These are phyloP conservation scores for Aspergillus caelatus DNA, from an alignment of 2,329 filamentous ascomycete genomes.

Conservation along the genomic window DNA sequence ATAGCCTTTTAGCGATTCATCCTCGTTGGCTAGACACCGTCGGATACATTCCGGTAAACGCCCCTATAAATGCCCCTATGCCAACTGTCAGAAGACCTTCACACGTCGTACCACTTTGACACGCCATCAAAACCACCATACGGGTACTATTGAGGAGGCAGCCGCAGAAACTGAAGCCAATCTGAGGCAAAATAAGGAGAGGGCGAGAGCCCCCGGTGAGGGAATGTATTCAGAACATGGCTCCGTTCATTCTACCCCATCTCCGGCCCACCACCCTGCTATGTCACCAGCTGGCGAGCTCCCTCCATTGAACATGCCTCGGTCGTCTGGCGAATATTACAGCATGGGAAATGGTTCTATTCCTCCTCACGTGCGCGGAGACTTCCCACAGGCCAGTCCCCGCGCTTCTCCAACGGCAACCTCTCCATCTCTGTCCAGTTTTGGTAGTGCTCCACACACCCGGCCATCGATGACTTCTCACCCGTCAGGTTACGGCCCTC, in stretches of 20 bases:
- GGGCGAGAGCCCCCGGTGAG: slow-evolving; percentile 39
- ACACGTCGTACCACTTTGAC: slow-evolving; percentile 93
- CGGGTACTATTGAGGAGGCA: slow-evolving; percentile 91
- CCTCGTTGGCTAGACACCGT: slow-evolving; percentile 87
- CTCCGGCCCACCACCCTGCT: slow-evolving; percentile 78
- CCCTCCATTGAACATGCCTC: slow-evolving; percentile 69
- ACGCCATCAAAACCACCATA: slow-evolving; percentile 93
- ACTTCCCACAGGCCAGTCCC: slow-evolving; percentile 72
- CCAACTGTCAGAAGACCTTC: slow-evolving; percentile 98
- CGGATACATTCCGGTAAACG: slow-evolving; percentile 94
- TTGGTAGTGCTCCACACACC: slow-evolving; percentile 52
- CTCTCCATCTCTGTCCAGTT: slow-evolving; percentile 66
- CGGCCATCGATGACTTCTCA: slow-evolving; percentile 77
- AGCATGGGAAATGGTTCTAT: slow-evolving; percentile 73
- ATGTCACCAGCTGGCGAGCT: slow-evolving; percentile 79
- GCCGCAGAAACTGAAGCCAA: slow-evolving; percentile 86
- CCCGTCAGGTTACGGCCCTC: slow-evolving; percentile 78
- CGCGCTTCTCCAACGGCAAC: slow-evolving; percentile 64
- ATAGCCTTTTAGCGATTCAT: slow-evolving; percentile 94
- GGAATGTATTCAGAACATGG: slow-evolving; percentile 48
- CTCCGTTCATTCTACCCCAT: slow-evolving; percentile 67
- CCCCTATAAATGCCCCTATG: slow-evolving; percentile 96
- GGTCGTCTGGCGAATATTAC: slow-evolving; percentile 72
- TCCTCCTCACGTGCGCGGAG: slow-evolving; percentile 77
- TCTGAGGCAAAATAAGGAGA: slow-evolving; percentile 60